Evolutionary conservation across 2,329 filamentous ascomycete genomes (phyloP).

Genomic region (Aspergillus arachidicola): DNA sequence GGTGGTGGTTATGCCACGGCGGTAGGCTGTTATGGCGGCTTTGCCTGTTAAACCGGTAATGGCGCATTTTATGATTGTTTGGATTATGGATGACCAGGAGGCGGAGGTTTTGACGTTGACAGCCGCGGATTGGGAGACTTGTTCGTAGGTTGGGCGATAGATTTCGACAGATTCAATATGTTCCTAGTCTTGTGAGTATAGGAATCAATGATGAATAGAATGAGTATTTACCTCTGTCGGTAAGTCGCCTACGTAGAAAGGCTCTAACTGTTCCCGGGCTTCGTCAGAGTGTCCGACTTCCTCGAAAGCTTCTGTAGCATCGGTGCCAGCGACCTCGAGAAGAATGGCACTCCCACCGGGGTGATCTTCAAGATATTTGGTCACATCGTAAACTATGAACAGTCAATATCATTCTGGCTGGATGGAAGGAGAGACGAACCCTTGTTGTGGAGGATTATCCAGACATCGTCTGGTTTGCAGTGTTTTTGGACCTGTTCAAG

Average conservation of each 20-base stretch:
- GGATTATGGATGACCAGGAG: background rate
- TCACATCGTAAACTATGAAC: slow-evolving; percentile 58
- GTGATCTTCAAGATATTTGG: slow-evolving; percentile 61
- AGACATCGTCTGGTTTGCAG: slow-evolving; percentile 51
- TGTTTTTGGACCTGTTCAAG: slow-evolving; percentile 48
- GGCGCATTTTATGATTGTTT: slow-evolving; percentile 7
- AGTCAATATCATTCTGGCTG: background rate
- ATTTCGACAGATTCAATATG: slow-evolving; percentile 23
- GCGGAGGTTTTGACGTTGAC: slow-evolving; percentile 16
- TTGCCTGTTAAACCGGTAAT: slow-evolving; percentile 10
- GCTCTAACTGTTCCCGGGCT: slow-evolving; percentile 42
- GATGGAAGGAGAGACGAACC: slow-evolving; percentile 32
- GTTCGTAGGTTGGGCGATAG: slow-evolving; percentile 24
- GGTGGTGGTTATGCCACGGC: background rate
- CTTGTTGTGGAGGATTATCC: slow-evolving; percentile 59
- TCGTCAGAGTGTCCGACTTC: slow-evolving; percentile 49
- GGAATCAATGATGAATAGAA: background rate
- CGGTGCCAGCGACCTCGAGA: slow-evolving; percentile 42
- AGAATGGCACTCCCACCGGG: slow-evolving; percentile 49
- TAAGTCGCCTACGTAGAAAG: slow-evolving; percentile 36
- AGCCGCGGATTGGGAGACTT: slow-evolving; percentile 24
- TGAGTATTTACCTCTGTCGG: slow-evolving; percentile 17
- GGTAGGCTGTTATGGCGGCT: slow-evolving; percentile 8
- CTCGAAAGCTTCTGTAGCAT: slow-evolving; percentile 45
- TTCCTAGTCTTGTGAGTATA: slow-evolving; percentile 8